Evolutionary conservation across 331 rosid genomes (phyloP).

Genomic region (Acacia concinna): DNA sequence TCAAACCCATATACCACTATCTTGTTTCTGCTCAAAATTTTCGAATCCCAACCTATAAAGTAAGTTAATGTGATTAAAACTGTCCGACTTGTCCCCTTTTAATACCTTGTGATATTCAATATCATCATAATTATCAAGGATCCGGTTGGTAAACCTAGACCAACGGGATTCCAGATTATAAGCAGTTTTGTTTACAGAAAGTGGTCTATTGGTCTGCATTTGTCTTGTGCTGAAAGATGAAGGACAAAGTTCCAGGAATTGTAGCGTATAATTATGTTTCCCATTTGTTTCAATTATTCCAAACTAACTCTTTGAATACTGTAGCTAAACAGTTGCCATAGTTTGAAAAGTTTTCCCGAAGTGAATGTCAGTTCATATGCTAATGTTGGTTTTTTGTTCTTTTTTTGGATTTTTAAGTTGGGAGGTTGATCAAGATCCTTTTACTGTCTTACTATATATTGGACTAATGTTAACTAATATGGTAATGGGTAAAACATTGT

Average conservation of each 20-base stretch:
- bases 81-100: not conserved
- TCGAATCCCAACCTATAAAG: not conserved
- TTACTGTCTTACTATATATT: too few species aligned
- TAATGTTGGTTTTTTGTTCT: too few species aligned
- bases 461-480: too few species aligned
- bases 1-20: not conserved
- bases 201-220: not conserved
- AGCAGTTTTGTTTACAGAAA: not conserved
- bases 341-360: too few species aligned
- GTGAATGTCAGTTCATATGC: too few species aligned
- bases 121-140: slow-evolving; percentile 4
- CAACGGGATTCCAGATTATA: not conserved
- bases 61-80: not conserved
- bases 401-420: too few species aligned
- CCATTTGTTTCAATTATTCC: too few species aligned
- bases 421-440: too few species aligned
- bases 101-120: not conserved
- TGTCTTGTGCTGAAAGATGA: not conserved
- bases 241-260: not conserved
- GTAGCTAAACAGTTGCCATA: too few species aligned
- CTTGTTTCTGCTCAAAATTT: slow-evolving; percentile 27
- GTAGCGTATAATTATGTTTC: not conserved
- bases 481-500: too few species aligned
- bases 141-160: slow-evolving; percentile 9
- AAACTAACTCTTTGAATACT: too few species aligned